Percentiles rank a stretch among this genome's conserved stretches.
Evolutionary conservation across 768 basidiomycete genomes (phyloP).

Genomic region (Plicaturopsis crispa): DNA sequence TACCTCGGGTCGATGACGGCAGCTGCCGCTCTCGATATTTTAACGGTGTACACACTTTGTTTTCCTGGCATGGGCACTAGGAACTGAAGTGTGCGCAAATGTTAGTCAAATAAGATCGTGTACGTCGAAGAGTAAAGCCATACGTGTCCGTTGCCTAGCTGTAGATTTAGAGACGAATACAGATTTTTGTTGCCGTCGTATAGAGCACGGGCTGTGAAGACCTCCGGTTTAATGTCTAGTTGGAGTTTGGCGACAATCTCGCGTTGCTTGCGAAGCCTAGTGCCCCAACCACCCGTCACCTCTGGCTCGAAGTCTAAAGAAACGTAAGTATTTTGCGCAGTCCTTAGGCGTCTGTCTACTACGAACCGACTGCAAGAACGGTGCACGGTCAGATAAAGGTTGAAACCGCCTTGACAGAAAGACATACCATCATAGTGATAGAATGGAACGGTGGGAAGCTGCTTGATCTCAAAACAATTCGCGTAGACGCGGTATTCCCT

Average conservation of each 20-base stretch:
- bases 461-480: constrained; percentile 23
- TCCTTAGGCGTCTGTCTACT: no score
- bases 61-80: not conserved
- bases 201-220: constrained; percentile 21
- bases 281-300: no score
- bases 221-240: constrained; percentile 8
- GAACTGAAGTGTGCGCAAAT: no score
- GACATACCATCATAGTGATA: constrained; percentile 25
- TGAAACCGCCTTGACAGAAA: no score
- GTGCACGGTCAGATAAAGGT: no score
- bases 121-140: no score
- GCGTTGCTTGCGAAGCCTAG: constrained; percentile 1
- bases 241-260: constrained; percentile 17
- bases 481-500: constrained; percentile 19
- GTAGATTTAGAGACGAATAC: constrained; percentile 13
- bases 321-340: no score
- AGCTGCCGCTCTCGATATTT: not conserved
- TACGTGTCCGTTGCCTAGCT: no score
- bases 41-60: not conserved
- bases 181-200: constrained; percentile 25
- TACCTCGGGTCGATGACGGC: constrained; percentile 1
- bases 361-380: no score
- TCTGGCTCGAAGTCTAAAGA: no score
- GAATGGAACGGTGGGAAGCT: constrained; percentile 17
- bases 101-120: no score